phyloP scores from a whole-genome alignment of 23 red algal species.

The Gracilaria domingensis region DNA sequence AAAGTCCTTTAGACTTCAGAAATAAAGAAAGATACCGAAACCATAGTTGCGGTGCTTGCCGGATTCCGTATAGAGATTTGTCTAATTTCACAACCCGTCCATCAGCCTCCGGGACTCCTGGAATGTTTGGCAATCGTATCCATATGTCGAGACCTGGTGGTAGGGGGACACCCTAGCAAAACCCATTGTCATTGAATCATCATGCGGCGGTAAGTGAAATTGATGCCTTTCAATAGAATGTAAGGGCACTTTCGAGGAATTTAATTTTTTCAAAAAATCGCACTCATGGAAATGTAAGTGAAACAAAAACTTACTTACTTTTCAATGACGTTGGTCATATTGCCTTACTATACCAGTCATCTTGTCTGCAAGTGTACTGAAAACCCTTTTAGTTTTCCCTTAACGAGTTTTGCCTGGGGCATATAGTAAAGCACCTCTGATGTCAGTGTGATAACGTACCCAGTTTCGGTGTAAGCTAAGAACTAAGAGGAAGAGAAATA shows the following conservation, averaged over 20 bases:
- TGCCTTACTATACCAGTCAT: too few species aligned
- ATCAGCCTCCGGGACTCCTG: not conserved
- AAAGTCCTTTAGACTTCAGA: not conserved
- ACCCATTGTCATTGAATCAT: too few species aligned
- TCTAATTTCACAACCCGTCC: conserved; percentile 20
- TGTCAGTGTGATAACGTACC: not conserved
- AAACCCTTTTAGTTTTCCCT: too few species aligned
- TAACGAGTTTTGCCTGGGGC: not conserved
- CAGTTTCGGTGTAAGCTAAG: not conserved
- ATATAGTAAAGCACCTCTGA: conserved; percentile 33
- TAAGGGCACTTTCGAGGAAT: too few species aligned
- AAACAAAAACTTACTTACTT: too few species aligned
- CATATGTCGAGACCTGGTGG: not conserved
- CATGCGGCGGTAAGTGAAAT: too few species aligned
- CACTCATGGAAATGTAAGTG: too few species aligned
- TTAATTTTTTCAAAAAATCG: too few species aligned
- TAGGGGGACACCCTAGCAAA: not conserved
- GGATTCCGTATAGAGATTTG: conserved; percentile 42
- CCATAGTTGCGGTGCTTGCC: conserved; percentile 28
- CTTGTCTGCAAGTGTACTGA: too few species aligned
- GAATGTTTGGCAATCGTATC: not conserved
- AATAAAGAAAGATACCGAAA: not conserved
- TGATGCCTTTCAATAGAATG: too few species aligned
- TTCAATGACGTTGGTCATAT: too few species aligned
- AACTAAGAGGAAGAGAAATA: conserved; percentile 2